Percentiles rank a stretch among this genome's conserved stretches.
phyloP scores from a whole-genome alignment of 208 protist species.

The Angomonas ambiguus region DNA sequence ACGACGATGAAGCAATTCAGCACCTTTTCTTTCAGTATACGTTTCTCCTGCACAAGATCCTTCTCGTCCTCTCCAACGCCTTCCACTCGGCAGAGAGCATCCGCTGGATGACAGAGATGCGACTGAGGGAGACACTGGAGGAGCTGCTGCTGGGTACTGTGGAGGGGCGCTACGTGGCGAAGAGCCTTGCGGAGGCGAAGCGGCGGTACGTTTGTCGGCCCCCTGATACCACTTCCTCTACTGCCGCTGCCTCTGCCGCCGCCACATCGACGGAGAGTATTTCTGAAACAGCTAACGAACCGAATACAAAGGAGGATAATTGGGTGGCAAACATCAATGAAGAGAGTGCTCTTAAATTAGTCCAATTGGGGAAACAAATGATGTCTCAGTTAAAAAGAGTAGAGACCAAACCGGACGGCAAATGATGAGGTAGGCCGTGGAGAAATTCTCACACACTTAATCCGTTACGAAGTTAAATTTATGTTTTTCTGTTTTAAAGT shows the following conservation, averaged over 20 bases:
- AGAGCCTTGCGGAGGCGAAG: conserved; percentile 20
- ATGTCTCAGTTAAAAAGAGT: not conserved
- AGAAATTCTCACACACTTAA: too few relatives aligned
- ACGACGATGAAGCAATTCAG: not conserved
- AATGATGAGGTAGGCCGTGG: too few relatives aligned
- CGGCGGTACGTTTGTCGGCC: conserved; percentile 11
- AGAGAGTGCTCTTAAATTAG: conserved; percentile 40
- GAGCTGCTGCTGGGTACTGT: too few relatives aligned
- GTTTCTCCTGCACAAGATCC: not conserved
- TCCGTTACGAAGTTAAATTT: too few relatives aligned
- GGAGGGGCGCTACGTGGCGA: conserved; percentile 19
- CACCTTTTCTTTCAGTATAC: not conserved
- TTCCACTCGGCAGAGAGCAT: not conserved
- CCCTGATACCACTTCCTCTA: too few relatives aligned
- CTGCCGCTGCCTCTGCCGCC: too few relatives aligned
- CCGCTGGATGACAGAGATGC: not conserved
- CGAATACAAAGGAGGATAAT: not conserved
- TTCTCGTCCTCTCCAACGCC: not conserved
- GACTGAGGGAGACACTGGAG: too few relatives aligned
- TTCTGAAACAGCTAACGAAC: not conserved
- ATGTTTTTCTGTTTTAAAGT: too few relatives aligned
- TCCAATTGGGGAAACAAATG: conserved; percentile 19
- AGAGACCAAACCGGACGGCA: too few relatives aligned
- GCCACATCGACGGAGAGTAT: not conserved
- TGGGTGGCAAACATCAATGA: conserved; percentile 53